These are phyloP conservation scores for Leonotis leonurus DNA, from an alignment of 257 asterid species.

Conservation along the genomic window DNA sequence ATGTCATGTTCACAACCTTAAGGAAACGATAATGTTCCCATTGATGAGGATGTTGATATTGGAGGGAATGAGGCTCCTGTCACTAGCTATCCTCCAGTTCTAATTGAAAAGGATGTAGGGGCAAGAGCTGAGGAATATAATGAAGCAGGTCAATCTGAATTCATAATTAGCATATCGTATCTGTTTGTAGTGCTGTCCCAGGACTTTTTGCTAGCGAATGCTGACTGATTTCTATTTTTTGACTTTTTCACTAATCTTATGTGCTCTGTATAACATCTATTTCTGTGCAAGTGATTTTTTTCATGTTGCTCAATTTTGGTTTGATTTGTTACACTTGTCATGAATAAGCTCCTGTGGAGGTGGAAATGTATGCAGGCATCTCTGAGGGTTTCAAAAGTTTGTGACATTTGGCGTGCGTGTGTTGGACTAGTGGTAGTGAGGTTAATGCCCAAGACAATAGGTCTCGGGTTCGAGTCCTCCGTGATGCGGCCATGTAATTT, in stretches of 20 bases:
- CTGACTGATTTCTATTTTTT: neutral
- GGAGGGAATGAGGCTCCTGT: slow-evolving; percentile 81
- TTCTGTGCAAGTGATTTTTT: neutral
- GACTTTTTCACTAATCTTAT: neutral
- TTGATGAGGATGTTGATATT: slow-evolving; percentile 76
- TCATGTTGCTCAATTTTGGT: neutral
- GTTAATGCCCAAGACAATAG: no score
- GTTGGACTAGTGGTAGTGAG: no score
- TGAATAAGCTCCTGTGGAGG: neutral
- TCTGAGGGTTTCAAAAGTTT: neutral
- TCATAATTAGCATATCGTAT: slow-evolving; percentile 11
- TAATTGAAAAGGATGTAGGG: slow-evolving; percentile 49
- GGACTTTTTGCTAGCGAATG: neutral
- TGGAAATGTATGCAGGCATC: neutral
- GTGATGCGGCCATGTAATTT: no score
- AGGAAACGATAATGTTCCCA: slow-evolving; percentile 50
- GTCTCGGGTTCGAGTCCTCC: no score
- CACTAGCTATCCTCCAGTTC: slow-evolving; percentile 58
- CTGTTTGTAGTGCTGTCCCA: neutral
- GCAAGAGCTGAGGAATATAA: slow-evolving; percentile 33
- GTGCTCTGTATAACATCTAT: neutral
- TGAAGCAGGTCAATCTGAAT: slow-evolving; percentile 37
- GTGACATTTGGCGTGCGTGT: neutral
- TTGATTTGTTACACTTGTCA: neutral
- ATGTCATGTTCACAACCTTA: slow-evolving; percentile 10